phyloP scores from a whole-genome alignment of 1,284 basidiomycete genomes.

The Termitomyces sp. region DNA sequence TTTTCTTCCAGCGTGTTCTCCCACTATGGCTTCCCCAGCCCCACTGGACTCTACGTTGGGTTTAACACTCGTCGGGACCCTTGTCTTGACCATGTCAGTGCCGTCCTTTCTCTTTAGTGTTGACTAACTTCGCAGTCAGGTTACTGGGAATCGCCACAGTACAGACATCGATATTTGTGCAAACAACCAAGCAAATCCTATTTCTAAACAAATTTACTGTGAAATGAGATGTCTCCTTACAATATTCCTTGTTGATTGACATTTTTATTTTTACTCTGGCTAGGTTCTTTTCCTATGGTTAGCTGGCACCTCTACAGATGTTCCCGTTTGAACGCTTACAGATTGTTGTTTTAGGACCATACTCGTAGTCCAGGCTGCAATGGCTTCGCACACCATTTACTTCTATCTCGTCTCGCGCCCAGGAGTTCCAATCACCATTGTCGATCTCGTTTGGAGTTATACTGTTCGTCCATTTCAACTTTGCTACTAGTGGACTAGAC shows the following conservation, averaged over 20 bases:
- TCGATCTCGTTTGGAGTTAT: neutral
- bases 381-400: neutral
- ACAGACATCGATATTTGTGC: neutral
- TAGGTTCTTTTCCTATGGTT: neutral
- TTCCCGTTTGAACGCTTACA: neutral
- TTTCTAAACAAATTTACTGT: neutral
- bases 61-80: neutral
- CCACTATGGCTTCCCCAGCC: neutral
- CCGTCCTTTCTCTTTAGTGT: neutral
- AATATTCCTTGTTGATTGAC: neutral
- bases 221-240: neutral
- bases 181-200: neutral
- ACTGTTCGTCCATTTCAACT: neutral
- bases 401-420: neutral
- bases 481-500: neutral
- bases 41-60: neutral
- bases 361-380: neutral
- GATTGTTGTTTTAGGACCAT: neutral
- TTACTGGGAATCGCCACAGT: neutral
- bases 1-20: no score
- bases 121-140: neutral
- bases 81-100: neutral
- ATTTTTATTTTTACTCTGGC: no score
- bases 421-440: neutral
- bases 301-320: neutral